Percentiles rank a stretch among this genome's conserved stretches.
Conservation (phyloP, 2,329 filamentous ascomycete genomes). For the Monosporascus sp. region DNA sequence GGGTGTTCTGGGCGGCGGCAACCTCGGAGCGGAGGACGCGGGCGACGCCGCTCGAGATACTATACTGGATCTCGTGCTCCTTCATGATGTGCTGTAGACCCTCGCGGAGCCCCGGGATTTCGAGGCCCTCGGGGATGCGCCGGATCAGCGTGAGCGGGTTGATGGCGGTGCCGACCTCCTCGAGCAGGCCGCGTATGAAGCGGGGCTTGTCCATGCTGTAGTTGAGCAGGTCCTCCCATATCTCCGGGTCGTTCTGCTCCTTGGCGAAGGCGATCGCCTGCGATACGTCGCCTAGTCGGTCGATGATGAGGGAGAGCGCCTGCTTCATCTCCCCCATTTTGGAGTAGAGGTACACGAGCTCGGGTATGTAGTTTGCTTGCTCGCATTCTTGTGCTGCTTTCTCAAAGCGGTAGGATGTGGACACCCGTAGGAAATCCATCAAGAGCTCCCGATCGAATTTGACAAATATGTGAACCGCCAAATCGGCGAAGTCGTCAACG, state of each 20-base stretch:
- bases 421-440: constrained; percentile 81
- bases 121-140: constrained; percentile 85
- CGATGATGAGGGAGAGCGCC: constrained; percentile 87
- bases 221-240: constrained; percentile 91
- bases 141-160: constrained; percentile 86
- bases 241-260: constrained; percentile 81
- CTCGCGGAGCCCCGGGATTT: constrained; percentile 85
- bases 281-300: constrained; percentile 83
- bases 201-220: constrained; percentile 97
- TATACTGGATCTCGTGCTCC: constrained; percentile 92
- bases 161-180: constrained; percentile 90
- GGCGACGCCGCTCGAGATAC: constrained; percentile 85
- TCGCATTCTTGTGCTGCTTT: constrained; percentile 77
- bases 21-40: constrained; percentile 85
- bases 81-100: constrained; percentile 87
- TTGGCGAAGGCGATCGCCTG: constrained; percentile 94
- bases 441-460: constrained; percentile 73
- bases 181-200: constrained; percentile 87
- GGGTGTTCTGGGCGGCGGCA: constrained; percentile 70
- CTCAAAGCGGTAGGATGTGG: constrained; percentile 84
- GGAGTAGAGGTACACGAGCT: constrained; percentile 92
- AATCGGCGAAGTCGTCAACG: constrained; percentile 81
- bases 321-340: constrained; percentile 93
- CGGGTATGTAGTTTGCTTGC: constrained; percentile 72
- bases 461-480: constrained; percentile 81